Base-by-base conservation (phyloP, 176 grass and related monocot species). In the Eleusine indica region DNA sequence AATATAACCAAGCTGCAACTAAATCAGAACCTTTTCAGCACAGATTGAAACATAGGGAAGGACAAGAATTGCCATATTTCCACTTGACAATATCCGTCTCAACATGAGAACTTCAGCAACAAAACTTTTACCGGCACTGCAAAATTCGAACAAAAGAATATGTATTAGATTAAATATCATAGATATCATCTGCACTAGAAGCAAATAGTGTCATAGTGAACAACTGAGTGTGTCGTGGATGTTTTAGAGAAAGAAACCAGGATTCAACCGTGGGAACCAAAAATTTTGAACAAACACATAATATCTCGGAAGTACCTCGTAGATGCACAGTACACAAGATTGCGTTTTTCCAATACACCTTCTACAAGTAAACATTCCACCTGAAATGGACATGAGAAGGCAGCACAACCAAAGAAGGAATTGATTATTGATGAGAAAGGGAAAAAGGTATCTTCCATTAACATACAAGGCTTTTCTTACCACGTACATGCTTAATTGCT, bases 291-390 rank as follows among this genome's bases (percentile, higher is more conserved):
- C 37, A 77, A n/a, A 51, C n/a, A 70, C 43, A 7, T 18, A 66
- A 32, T 49, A 75, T 44, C 53, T 66, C 56, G 38, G 38, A 77
- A 77, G 38, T 89, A 98, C 96, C 96, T 98, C 6, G 96, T 98
- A 80, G 91, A 95, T 90, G 96, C 96, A 79, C 96, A 95, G 82
- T 98, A 98, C 29, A 98, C 96, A 82, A 98, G 96, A 87, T 98
- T 98, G 70, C 85, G 88, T 87, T 93, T 95, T 80, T 93, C 96
- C 82, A 98, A 73, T 56, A 98, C 93, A 60, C 93, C 96, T 82
- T 93, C 91, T 29, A 98, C 89, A 49, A 91, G 91, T 40, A 98
- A 86, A 73, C 96, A 98, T 46, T 95, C 96, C 47, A 98, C 87
- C 96, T 98, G 84, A 38, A 87, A 74, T 48, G 32, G 41, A 86